Conservation (phyloP, 352 stramenopile species). For the Globisporangium heterothallicum region DNA sequence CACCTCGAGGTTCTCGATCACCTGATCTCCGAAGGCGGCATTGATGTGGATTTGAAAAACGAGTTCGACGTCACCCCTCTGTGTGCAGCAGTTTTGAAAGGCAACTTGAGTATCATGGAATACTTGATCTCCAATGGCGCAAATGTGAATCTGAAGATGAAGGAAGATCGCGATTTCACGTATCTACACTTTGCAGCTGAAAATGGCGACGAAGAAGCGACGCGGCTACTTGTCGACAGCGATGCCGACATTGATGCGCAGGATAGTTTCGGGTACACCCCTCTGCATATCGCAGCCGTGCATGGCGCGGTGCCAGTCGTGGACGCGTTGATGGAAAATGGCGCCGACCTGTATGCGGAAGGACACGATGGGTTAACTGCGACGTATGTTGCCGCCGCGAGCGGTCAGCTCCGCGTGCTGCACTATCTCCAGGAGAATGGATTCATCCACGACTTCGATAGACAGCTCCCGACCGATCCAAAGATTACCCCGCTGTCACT, state of each 20-base stretch:
- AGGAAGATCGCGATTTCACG: conserved; percentile 15
- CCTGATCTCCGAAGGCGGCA: conserved; percentile 4
- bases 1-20: conserved; percentile 16
- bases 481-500: conserved; percentile 13
- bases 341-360: conserved; percentile 15
- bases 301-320: conserved; percentile 14
- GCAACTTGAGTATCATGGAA: conserved; percentile 8
- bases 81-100: conserved; percentile 8
- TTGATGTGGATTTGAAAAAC: conserved; percentile 14
- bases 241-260: conserved; percentile 16
- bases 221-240: conserved; percentile 18
- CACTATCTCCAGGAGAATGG: conserved; percentile 14
- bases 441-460: conserved; percentile 15
- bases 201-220: conserved; percentile 20
- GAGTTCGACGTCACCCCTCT: conserved; percentile 13
- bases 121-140: conserved; percentile 16
- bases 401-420: conserved; percentile 14
- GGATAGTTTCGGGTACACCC: conserved; percentile 19
- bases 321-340: conserved; percentile 17
- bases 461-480: conserved; percentile 6
- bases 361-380: conserved; percentile 7
- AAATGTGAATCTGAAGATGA: conserved; percentile 12
- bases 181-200: conserved; percentile 25
- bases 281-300: conserved; percentile 21
- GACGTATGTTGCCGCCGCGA: conserved; percentile 14